Evolutionary conservation across 371 early-diverging fungal genomes (phyloP).

Genomic region (Enteropsectra breve): DNA sequence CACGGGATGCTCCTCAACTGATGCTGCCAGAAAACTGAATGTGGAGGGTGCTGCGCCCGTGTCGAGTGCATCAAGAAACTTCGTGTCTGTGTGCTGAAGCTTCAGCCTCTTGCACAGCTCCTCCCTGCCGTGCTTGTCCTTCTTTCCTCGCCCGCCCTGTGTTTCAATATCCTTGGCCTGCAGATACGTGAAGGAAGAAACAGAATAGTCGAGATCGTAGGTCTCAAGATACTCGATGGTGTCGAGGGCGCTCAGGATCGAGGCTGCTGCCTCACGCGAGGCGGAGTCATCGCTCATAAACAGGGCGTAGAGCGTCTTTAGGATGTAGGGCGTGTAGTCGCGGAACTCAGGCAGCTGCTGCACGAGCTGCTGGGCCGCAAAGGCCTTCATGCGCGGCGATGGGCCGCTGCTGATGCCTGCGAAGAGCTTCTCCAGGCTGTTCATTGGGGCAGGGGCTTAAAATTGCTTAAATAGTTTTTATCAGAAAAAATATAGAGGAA

Average conservation of each 20-base stretch:
- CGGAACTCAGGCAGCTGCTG: slow-evolving; percentile 37
- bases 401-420: slow-evolving; percentile 39
- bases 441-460: slow-evolving; percentile 16
- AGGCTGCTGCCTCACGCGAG: slow-evolving; percentile 32
- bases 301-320: slow-evolving; percentile 33
- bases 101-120: slow-evolving; percentile 32
- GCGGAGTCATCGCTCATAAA: slow-evolving; percentile 23
- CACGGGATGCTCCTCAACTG: slow-evolving; percentile 43
- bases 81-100: slow-evolving; percentile 28
- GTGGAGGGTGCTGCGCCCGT: slow-evolving; percentile 10
- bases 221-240: slow-evolving; percentile 27
- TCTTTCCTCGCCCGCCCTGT: not conserved
- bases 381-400: slow-evolving; percentile 45
- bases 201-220: slow-evolving; percentile 24
- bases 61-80: slow-evolving; percentile 28
- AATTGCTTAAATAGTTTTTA: not conserved
- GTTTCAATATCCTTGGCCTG: slow-evolving; percentile 14
- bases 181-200: slow-evolving; percentile 23
- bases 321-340: slow-evolving; percentile 35
- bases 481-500: not conserved
- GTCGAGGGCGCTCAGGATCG: slow-evolving; percentile 31
- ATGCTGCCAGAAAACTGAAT: slow-evolving; percentile 21
- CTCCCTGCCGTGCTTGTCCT: slow-evolving; percentile 14
- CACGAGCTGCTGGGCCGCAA: slow-evolving; percentile 42
- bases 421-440: slow-evolving; percentile 56